Percentiles rank a stretch among this genome's conserved stretches.
Conservation (phyloP, 129 eudicot genomes). For the Flaveria sonorensis region DNA sequence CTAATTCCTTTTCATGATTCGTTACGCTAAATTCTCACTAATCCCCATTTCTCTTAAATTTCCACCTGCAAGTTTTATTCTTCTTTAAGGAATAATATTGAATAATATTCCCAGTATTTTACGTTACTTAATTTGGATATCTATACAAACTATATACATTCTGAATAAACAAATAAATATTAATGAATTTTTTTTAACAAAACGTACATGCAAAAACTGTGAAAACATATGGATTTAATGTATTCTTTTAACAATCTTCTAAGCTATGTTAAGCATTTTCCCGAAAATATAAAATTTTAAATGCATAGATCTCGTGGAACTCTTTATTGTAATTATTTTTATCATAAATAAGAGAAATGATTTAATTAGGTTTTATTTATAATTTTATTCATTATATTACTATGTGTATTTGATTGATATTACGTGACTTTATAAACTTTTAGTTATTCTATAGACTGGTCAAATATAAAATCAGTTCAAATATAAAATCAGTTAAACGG, state of each 20-base stretch:
- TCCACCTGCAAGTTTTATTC: constrained; percentile 27
- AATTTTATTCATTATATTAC: too few species aligned
- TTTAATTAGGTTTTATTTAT: too few species aligned
- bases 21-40: constrained; percentile 82
- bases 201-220: neutral
- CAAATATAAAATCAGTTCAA: too few species aligned
- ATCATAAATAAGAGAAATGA: too few species aligned
- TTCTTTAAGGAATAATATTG: constrained; percentile 32
- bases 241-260: neutral
- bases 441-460: too few species aligned
- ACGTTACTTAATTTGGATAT: constrained; percentile 42
- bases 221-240: neutral
- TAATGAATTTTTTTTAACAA: neutral
- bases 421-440: too few species aligned
- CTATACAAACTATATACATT: neutral
- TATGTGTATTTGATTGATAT: too few species aligned
- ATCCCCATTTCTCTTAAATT: constrained; percentile 45
- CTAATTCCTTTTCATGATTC: constrained; percentile 57
- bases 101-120: constrained; percentile 36
- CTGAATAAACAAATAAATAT: neutral
- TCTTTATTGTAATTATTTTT: too few species aligned
- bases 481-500: too few species aligned
- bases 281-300: neutral
- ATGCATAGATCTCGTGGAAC: too few species aligned
- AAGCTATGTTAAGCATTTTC: neutral